Percentiles rank a stretch among this genome's conserved stretches.
These are phyloP conservation scores for Tolypocladium nubicola DNA, from an alignment of 2,329 filamentous ascomycete genomes.

Conservation along the genomic window DNA sequence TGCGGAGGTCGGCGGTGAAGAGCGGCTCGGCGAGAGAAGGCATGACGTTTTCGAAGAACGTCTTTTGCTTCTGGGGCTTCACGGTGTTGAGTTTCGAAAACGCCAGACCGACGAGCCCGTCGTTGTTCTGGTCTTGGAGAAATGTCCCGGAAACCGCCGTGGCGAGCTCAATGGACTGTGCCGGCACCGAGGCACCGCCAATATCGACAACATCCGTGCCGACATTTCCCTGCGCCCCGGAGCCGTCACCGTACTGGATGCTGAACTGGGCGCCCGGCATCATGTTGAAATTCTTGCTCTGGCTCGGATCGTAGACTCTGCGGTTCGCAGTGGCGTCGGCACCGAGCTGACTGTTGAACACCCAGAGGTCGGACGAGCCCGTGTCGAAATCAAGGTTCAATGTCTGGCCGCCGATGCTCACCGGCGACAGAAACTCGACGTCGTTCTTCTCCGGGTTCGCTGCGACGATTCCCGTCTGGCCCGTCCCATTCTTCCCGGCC, in stretches of 20 bases:
- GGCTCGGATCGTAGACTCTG: conserved; percentile 24
- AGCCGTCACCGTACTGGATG: conserved; percentile 61
- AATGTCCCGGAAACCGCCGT: conserved; percentile 48
- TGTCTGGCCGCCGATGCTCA: conserved; percentile 58
- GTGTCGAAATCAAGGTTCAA: conserved; percentile 65
- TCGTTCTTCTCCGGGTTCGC: conserved; percentile 53
- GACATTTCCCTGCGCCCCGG: conserved; percentile 51
- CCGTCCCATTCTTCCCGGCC: not conserved
- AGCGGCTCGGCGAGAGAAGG: conserved; percentile 50
- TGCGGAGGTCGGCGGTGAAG: conserved; percentile 57
- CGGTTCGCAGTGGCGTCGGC: conserved; percentile 35
- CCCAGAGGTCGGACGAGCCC: conserved; percentile 68
- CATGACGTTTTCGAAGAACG: conserved; percentile 64
- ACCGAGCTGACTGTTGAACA: conserved; percentile 53
- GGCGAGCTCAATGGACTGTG: conserved; percentile 60
- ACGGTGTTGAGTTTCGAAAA: conserved; percentile 58
- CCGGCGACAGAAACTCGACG: conserved; percentile 56
- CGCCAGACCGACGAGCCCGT: conserved; percentile 60
- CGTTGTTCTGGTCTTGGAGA: conserved; percentile 45
- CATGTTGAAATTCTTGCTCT: conserved; percentile 22
- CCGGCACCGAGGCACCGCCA: conserved; percentile 49
- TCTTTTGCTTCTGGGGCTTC: conserved; percentile 51
- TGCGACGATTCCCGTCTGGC: conserved; percentile 41
- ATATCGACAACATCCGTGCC: conserved; percentile 58
- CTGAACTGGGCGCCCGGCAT: conserved; percentile 41